Percentiles rank a stretch among this genome's conserved stretches.
phyloP scores from a whole-genome alignment of 2,329 filamentous ascomycete species.

The Elsinoe batatas region DNA sequence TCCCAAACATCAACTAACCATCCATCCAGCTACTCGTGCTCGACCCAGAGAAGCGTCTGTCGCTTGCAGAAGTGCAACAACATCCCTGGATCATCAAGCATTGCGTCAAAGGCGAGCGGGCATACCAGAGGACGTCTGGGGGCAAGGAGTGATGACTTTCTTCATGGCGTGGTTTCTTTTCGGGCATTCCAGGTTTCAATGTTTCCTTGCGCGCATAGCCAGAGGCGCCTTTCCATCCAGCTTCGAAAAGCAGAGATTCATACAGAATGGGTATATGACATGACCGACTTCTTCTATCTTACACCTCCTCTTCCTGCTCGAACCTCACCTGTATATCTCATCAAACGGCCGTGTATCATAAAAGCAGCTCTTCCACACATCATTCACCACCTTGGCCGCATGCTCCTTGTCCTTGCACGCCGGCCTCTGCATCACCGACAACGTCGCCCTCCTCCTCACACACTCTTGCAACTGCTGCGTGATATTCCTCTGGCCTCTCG shows the following conservation, averaged over 20 bases:
- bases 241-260: constrained; percentile 9
- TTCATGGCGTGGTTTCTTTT: not conserved
- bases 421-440: constrained; percentile 69
- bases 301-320: not conserved
- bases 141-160: constrained; percentile 19
- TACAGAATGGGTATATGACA: constrained; percentile 13
- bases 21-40: constrained; percentile 16
- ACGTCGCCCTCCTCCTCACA: constrained; percentile 68
- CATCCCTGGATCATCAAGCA: constrained; percentile 20
- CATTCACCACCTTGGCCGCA: constrained; percentile 79
- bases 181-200: not conserved
- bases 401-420: constrained; percentile 77
- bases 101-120: constrained; percentile 35
- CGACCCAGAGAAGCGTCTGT: constrained; percentile 17
- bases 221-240: not conserved
- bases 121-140: constrained; percentile 33
- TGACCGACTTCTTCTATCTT: not conserved
- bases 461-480: constrained; percentile 92
- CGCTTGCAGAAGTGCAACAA: constrained; percentile 17
- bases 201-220: constrained; percentile 5
- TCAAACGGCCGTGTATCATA: constrained; percentile 90
- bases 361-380: constrained; percentile 99
- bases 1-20: not conserved
- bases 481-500: constrained; percentile 73
- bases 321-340: constrained; percentile 70